phyloP scores from a whole-genome alignment of 2,329 filamentous ascomycete species.

The Cryphonectria carpinicola region DNA sequence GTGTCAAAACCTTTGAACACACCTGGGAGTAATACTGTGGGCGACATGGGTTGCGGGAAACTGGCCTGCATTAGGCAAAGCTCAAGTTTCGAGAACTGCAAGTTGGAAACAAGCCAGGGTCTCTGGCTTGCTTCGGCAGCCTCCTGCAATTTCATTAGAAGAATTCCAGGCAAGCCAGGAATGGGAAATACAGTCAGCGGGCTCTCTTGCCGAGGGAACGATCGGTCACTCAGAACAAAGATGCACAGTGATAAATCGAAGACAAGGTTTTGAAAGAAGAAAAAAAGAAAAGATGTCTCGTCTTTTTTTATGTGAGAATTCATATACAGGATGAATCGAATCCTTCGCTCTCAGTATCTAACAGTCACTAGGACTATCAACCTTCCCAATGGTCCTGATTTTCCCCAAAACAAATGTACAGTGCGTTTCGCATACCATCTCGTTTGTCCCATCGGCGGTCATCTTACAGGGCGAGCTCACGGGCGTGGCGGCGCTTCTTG shows the following conservation, averaged over 20 bases:
- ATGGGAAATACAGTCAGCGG: background rate
- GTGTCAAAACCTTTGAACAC: no score
- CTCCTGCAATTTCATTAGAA: background rate
- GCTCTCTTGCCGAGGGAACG: background rate
- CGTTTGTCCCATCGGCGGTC: background rate
- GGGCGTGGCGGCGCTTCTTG: slow-evolving; percentile 23
- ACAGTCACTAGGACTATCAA: background rate
- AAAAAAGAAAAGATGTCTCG: background rate
- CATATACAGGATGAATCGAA: slow-evolving; percentile 18
- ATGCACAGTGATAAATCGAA: background rate
- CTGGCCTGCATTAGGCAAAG: background rate
- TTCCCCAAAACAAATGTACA: slow-evolving; percentile 1
- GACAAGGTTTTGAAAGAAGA: background rate
- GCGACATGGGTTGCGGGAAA: background rate
- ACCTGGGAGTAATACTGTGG: background rate
- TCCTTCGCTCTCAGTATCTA: background rate
- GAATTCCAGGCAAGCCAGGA: background rate
- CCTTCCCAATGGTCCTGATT: no score
- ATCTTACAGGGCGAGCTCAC: slow-evolving; percentile 5
- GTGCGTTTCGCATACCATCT: background rate
- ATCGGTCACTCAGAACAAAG: background rate
- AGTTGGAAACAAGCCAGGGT: background rate
- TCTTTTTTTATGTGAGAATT: slow-evolving; percentile 8
- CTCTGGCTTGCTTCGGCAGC: background rate
- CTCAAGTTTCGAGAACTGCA: background rate